phyloP scores from a whole-genome alignment of 176 grass and related monocot species.

The Eragrostis curvula region DNA sequence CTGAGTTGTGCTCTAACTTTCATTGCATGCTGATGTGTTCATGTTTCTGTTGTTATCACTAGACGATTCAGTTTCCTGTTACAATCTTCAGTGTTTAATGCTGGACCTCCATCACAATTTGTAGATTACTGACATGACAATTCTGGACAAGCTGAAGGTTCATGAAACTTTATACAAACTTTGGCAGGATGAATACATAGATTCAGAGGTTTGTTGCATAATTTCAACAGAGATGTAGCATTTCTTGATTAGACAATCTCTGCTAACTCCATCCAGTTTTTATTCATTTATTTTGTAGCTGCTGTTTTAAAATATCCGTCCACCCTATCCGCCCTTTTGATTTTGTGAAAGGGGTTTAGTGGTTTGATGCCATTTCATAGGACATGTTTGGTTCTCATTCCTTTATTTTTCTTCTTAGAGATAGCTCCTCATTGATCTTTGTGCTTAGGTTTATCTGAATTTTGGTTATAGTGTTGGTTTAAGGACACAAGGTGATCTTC shows the following conservation, averaged over 20 bases:
- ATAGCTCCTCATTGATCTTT: neutral
- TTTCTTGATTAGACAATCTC: slow-evolving; percentile 6
- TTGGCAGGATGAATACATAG: slow-evolving; percentile 79
- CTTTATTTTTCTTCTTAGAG: neutral
- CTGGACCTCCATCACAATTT: slow-evolving; percentile 35
- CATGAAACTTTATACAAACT: slow-evolving; percentile 78
- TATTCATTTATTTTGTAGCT: neutral
- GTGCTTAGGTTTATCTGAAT: neutral
- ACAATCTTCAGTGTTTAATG: slow-evolving; percentile 27
- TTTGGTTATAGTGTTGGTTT: neutral
- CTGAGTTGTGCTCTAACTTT: slow-evolving; percentile 34
- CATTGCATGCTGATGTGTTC: slow-evolving; percentile 12
- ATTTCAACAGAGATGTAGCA: too few relatives aligned
- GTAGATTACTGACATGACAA: slow-evolving; percentile 78
- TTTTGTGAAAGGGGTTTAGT: neutral
- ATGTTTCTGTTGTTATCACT: slow-evolving; percentile 34
- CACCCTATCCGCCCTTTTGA: neutral
- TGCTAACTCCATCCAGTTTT: neutral
- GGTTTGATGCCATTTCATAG: slow-evolving; percentile 2
- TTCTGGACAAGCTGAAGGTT: slow-evolving; percentile 78
- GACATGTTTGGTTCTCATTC: neutral
- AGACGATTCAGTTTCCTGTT: slow-evolving; percentile 24
- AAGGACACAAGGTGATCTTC: neutral
- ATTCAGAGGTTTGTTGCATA: slow-evolving; percentile 53
- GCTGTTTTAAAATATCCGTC: neutral